These are phyloP conservation scores for Rachicladosporium sp. DNA, from an alignment of 2,329 filamentous ascomycete species.

Conservation along the genomic window DNA sequence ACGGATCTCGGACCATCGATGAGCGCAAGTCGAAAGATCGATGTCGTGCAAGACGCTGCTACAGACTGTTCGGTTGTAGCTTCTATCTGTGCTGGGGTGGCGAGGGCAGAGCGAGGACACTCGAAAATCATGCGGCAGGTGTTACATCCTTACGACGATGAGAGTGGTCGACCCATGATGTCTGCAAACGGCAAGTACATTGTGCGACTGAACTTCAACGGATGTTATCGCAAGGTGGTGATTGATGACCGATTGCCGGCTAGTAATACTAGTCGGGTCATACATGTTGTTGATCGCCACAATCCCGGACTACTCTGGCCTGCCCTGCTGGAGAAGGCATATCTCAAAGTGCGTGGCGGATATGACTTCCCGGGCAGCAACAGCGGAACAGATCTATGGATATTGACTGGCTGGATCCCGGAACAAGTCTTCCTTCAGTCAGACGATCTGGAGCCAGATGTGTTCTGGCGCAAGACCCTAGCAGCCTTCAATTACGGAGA, in stretches of 20 bases:
- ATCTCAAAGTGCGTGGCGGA: constrained; percentile 85
- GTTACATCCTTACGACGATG: constrained; percentile 61
- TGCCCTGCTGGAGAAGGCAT: constrained; percentile 87
- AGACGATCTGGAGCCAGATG: constrained; percentile 63
- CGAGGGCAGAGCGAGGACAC: constrained; percentile 56
- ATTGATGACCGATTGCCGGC: constrained; percentile 81
- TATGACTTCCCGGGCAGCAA: constrained; percentile 98
- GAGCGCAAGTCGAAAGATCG: constrained; percentile 47
- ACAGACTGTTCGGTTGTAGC: constrained; percentile 97
- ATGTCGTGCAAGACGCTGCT: constrained; percentile 88
- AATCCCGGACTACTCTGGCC: constrained; percentile 82
- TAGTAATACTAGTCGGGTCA: constrained; percentile 59
- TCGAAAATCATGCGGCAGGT: constrained; percentile 60
- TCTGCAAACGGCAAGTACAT: constrained; percentile 82
- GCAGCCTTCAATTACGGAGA: constrained; percentile 65
- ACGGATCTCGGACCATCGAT: constrained; percentile 38
- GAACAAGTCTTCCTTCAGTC: constrained; percentile 88
- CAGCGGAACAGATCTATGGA: constrained; percentile 87
- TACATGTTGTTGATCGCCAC: constrained; percentile 78
- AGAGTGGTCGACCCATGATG: constrained; percentile 43
- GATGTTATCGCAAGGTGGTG: constrained; percentile 72
- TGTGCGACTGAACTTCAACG: constrained; percentile 86
- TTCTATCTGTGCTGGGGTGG: constrained; percentile 73
- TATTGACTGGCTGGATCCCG: constrained; percentile 89
- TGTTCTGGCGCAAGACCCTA: constrained; percentile 67